Percentiles rank a stretch among this genome's conserved stretches.
Conservation (phyloP, 495 filamentous ascomycete genomes). For the Penicillium subrubescens region DNA sequence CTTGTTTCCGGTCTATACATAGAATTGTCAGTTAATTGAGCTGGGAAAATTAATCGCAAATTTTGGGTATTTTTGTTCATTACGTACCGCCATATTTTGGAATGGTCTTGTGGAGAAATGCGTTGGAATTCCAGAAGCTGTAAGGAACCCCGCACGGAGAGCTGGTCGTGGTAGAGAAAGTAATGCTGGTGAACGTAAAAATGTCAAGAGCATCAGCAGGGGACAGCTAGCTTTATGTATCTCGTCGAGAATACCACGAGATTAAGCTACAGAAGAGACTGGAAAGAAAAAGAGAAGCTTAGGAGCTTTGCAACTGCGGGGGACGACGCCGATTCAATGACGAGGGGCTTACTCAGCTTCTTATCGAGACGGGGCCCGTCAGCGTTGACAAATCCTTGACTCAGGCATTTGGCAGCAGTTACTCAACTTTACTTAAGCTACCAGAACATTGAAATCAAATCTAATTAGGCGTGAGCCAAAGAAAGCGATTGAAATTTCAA, state of each 20-base stretch:
- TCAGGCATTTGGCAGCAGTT: not conserved
- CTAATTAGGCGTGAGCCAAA: not conserved
- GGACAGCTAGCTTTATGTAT: conserved; percentile 14
- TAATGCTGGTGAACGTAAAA: conserved; percentile 28
- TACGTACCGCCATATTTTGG: conserved; percentile 47
- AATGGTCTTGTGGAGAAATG: conserved; percentile 27
- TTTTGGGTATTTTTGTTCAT: not conserved
- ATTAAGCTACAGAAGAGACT: not conserved
- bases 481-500: conserved; percentile 12
- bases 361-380: conserved; percentile 19
- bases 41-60: not conserved
- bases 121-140: conserved; percentile 17
- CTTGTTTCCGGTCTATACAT: conserved; percentile 34
- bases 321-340: conserved; percentile 27
- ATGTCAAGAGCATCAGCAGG: conserved; percentile 34
- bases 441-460: not conserved
- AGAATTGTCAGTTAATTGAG: not conserved
- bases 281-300: conserved; percentile 6
- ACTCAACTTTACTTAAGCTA: not conserved
- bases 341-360: conserved; percentile 25
- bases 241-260: not conserved
- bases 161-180: conserved; percentile 23
- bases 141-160: conserved; percentile 18
- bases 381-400: conserved; percentile 15
- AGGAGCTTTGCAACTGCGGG: conserved; percentile 3